phyloP scores from a whole-genome alignment of 306 rosid species.

The Lathyrus aphaca region DNA sequence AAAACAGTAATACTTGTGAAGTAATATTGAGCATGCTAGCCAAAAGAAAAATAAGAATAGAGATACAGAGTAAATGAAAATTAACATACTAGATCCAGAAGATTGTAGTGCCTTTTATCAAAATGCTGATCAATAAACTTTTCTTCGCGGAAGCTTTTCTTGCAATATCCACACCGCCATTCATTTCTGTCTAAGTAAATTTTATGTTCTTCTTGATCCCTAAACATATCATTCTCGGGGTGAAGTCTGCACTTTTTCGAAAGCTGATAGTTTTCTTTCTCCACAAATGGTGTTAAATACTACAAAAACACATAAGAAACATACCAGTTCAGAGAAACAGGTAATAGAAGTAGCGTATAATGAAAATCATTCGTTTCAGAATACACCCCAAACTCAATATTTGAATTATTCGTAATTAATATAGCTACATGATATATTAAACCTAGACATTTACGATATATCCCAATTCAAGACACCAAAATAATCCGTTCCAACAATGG shows the following conservation, averaged over 20 bases:
- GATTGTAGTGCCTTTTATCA: constrained; percentile 85
- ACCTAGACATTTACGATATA: constrained; percentile 1
- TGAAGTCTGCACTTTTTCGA: constrained; percentile 73
- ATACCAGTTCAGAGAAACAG: not conserved
- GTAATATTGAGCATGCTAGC: constrained; percentile 25
- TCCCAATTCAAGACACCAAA: not conserved
- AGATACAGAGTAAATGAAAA: constrained; percentile 15
- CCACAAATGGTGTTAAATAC: constrained; percentile 90
- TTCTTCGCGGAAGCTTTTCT: constrained; percentile 88
- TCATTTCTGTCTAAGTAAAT: constrained; percentile 67
- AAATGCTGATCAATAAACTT: constrained; percentile 93
- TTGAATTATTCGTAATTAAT: not conserved
- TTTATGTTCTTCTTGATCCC: constrained; percentile 93
- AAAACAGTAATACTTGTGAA: constrained; percentile 24
- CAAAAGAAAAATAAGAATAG: constrained; percentile 7
- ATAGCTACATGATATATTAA: not conserved
- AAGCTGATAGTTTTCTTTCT: constrained; percentile 67
- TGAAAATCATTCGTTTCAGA: not conserved
- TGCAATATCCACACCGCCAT: constrained; percentile 97
- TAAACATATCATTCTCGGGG: constrained; percentile 77
- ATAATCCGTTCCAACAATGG: constrained; percentile 9
- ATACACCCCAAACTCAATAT: not conserved
- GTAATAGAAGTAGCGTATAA: not conserved
- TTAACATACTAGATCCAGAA: constrained; percentile 80
- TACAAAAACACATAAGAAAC: constrained; percentile 45